Base-by-base conservation (phyloP, 2,329 filamentous ascomycete species). In the Lecanicillium sp. region DNA sequence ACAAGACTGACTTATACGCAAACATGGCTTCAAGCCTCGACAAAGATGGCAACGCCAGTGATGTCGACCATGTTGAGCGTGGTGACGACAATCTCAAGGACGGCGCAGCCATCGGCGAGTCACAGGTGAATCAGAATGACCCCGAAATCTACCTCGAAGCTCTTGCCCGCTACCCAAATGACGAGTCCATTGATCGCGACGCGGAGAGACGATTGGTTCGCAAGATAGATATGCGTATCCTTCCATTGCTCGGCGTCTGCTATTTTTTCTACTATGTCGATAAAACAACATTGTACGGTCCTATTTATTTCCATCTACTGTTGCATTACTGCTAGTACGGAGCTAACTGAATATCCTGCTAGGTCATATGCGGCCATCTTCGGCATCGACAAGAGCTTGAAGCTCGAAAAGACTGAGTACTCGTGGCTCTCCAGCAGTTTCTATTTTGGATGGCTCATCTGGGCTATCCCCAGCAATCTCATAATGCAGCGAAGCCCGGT, bases 351-450 rank as follows among this genome's bases (percentile, higher is more conserved):
- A 36, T 30, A 13, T n/a, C 8, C 8, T 12, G 7, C n/a, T 37
- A 50, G 51, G 10, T 75, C 69, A 1, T 82, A 81, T 46, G 78
- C 79, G 1, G 77, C 79, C 15, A 76, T 83, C 36, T 81, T 82
- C 42, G 77, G 77, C 2, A 73, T 84, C 43, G 64, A 66, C 17
- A 66, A 78, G 3, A 77, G 79, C 44, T 62, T 81, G 8, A 46
- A 68, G 12, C 62, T 82, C 2, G 60, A 66, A n/a, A 74, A 74
- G 2, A 66, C 68, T 0, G 61, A 80, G 44, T 82, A 81, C 48
- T 73, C 62, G 0, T 62, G 58, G 59, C 52, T 61, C 4, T 59
- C 58, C 4, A 57, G 56, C 30, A 49, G 46, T 38, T 61, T 61
- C 47, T 60, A 61, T 45, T 60, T 62, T 20, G 58, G 59, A n/a